Base-by-base conservation (phyloP, 495 filamentous ascomycete genomes). In the Daldinia bambusicola region DNA sequence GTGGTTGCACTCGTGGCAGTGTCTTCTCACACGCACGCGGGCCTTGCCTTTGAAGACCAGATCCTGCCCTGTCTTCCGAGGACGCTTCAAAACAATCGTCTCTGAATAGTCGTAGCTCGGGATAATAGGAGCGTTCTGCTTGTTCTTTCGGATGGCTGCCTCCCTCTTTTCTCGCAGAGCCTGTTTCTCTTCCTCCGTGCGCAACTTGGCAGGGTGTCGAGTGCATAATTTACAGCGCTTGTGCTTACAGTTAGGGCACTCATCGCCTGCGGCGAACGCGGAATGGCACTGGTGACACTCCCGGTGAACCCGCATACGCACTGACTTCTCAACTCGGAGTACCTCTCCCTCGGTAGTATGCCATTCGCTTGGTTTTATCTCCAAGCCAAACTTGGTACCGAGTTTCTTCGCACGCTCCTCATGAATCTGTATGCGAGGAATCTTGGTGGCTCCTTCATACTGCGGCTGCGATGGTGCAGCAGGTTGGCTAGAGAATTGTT, bases 281-380 rank as follows among this genome's bases (percentile, higher is more conserved):
- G 89, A 89, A 67, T 90, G 85, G 78, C 93, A 96, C 64, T 85
- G 86, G 76, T 96, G 93, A 74, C 93, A 96, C 61, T 84, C 89
- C 59, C 92, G 90, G 71, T 92, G 94, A 38, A 97, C 90, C 36
- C 95, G 88, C 91, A 98, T 96, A 69, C 93, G 91, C 67, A 97
- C 93, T 16, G 92, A 89, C 79, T 95, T 97, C 77, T 95, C 89
- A 16, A 97, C 89, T 30, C 95, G 91, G 53, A 89, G 80, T 20
- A 89, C 84, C 58, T 89, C 84, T 34, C 83, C 80, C 64, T 87
- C 85, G 66, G 79, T 77, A 51, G 82, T 80, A 70, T 86, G 87
- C 90, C 89, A 92, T 76, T 93, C 91, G 65, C 84, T 86, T 12
- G 89, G 85, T 70, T 92, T 88, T 38, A 93, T 82, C 56, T 88